These are phyloP conservation scores for Microthlaspi erraticum DNA, from an alignment of 345 rosid species.

Conservation along the genomic window DNA sequence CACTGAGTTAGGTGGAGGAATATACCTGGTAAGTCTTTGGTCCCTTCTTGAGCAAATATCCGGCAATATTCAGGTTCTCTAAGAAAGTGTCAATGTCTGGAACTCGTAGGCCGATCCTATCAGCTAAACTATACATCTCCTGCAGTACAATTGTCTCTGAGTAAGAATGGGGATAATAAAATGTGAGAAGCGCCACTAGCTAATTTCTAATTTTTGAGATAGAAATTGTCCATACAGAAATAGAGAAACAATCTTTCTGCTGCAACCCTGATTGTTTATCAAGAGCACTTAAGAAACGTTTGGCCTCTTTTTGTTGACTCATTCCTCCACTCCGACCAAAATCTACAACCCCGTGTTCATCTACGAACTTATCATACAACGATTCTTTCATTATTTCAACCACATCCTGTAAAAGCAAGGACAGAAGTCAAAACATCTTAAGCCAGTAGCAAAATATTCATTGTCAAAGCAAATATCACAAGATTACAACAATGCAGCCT, in stretches of 20 bases:
- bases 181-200: conserved; percentile 6
- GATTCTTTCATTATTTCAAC: conserved; percentile 98
- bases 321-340: conserved; percentile 93
- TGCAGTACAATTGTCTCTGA: conserved; percentile 38
- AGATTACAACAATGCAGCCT: conserved; percentile 17
- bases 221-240: conserved; percentile 60
- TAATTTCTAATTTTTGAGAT: conserved; percentile 30
- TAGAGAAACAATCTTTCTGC: conserved; percentile 84
- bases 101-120: conserved; percentile 83
- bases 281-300: conserved; percentile 86
- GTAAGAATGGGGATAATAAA: conserved; percentile 18
- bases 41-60: conserved; percentile 89
- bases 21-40: conserved; percentile 91
- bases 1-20: conserved; percentile 16
- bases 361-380: conserved; percentile 83
- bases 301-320: conserved; percentile 98
- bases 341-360: conserved; percentile 92
- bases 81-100: conserved; percentile 85
- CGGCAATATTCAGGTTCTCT: conserved; percentile 88
- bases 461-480: conserved; percentile 7
- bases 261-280: conserved; percentile 86
- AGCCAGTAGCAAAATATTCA: conserved; percentile 5
- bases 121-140: conserved; percentile 97
- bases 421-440: conserved; percentile 19
- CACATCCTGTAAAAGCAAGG: conserved; percentile 67